Percentiles rank a stretch among this genome's conserved stretches.
phyloP scores from a whole-genome alignment of 2,329 filamentous ascomycete species.

The Ophiostoma sp. region DNA sequence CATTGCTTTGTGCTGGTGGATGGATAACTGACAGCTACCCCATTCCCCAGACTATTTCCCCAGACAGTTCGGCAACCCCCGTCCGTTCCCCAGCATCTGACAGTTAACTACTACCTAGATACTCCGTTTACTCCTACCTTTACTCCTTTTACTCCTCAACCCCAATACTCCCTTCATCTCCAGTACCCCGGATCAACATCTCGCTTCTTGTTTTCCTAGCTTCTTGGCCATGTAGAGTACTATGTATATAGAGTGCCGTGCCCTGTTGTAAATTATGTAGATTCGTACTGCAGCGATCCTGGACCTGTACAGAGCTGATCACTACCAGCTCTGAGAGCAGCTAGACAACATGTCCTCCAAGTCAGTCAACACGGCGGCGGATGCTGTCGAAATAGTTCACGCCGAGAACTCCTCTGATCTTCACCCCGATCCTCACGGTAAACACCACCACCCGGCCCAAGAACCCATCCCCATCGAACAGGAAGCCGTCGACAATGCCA shows the following conservation, averaged over 20 bases:
- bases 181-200: not conserved
- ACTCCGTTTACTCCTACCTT: not conserved
- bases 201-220: conserved; percentile 2
- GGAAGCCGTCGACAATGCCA: conserved; percentile 33
- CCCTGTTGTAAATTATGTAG: not conserved
- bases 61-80: not conserved
- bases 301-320: not conserved
- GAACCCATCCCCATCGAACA: conserved; percentile 28
- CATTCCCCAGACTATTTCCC: conserved; percentile 6
- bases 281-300: not conserved
- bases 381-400: not conserved
- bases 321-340: not conserved
- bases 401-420: conserved; percentile 8
- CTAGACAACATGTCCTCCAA: conserved; percentile 2
- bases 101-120: not conserved
- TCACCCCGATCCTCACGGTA: not conserved
- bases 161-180: not conserved
- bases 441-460: conserved; percentile 18
- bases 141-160: not conserved
- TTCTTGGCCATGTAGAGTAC: not conserved
- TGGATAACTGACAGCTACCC: not conserved
- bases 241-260: not conserved
- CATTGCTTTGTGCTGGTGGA: not conserved
- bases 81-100: not conserved
- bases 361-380: not conserved